Percentiles rank a stretch among this genome's conserved stretches.
phyloP scores from a whole-genome alignment of 192 early-diverging fungal genomes.

The Spinellus fusiger region DNA sequence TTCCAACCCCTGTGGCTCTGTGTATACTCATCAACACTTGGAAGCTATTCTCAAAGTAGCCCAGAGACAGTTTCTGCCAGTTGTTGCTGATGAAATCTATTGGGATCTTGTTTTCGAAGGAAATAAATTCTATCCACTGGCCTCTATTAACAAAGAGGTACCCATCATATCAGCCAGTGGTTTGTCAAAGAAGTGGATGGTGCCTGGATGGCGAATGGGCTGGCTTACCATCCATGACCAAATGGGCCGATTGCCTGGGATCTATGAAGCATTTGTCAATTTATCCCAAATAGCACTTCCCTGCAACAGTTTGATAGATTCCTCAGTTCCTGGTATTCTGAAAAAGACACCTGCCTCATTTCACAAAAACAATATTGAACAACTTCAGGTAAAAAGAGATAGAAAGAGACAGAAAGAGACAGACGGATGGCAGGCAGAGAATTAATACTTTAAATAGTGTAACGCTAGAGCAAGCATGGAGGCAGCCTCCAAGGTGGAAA shows the following conservation, averaged over 20 bases:
- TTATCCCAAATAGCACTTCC: conserved; percentile 77
- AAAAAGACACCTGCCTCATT: conserved; percentile 61
- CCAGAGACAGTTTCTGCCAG: conserved; percentile 68
- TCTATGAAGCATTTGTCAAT: conserved; percentile 66
- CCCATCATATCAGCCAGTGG: conserved; percentile 81
- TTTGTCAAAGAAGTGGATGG: conserved; percentile 83
- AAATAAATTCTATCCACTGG: conserved; percentile 56
- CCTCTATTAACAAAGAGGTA: conserved; percentile 71
- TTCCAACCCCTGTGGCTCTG: conserved; percentile 89
- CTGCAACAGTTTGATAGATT: conserved; percentile 73
- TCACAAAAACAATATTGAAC: conserved; percentile 58
- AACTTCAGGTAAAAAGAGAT: conserved; percentile 46
- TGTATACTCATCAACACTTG: conserved; percentile 69
- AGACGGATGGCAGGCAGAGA: too few species aligned
- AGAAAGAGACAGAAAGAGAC: not conserved
- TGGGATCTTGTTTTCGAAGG: conserved; percentile 77
- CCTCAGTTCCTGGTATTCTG: conserved; percentile 75
- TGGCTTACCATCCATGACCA: conserved; percentile 84
- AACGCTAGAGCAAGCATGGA: conserved; percentile 64
- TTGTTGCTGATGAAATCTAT: conserved; percentile 91
- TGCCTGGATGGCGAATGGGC: conserved; percentile 91
- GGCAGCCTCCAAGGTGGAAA: conserved; percentile 57
- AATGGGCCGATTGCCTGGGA: conserved; percentile 41
- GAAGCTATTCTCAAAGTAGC: conserved; percentile 64
- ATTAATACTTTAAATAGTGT: conserved; percentile 12